phyloP scores from a whole-genome alignment of 805 yeast species.

The Schizosaccharomyces octosporus region DNA sequence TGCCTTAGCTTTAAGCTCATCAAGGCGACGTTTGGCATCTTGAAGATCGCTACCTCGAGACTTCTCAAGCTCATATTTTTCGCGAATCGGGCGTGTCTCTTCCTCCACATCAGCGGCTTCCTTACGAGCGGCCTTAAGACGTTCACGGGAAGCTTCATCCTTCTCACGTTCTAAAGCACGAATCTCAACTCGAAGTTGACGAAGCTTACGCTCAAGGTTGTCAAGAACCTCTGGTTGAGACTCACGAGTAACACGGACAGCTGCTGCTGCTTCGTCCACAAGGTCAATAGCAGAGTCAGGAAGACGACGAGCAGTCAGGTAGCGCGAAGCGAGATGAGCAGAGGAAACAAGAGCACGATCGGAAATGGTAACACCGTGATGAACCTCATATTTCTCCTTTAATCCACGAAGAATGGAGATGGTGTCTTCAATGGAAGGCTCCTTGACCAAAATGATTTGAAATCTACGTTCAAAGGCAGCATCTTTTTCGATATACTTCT shows the following conservation, averaged over 20 bases:
- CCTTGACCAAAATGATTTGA: slow-evolving; percentile 89
- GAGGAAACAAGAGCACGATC: slow-evolving; percentile 88
- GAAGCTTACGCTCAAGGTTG: slow-evolving; percentile 74
- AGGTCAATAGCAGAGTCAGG: slow-evolving; percentile 95
- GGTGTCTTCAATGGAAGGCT: slow-evolving; percentile 77
- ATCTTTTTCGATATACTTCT: slow-evolving; percentile 79
- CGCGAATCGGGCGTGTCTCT: slow-evolving; percentile 60
- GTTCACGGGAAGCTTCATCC: slow-evolving; percentile 56
- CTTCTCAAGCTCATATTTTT: slow-evolving; percentile 64
- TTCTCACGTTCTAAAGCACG: slow-evolving; percentile 83
- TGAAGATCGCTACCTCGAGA: slow-evolving; percentile 80
- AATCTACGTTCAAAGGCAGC: slow-evolving; percentile 97
- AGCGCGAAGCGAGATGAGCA: slow-evolving; percentile 81
- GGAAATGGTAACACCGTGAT: slow-evolving; percentile 88
- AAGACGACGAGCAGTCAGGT: slow-evolving; percentile 77
- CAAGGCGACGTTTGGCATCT: slow-evolving; percentile 64
- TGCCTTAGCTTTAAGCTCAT: slow-evolving; percentile 81
- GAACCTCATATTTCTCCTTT: slow-evolving; percentile 85
- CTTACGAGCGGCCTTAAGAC: slow-evolving; percentile 55
- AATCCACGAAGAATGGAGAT: slow-evolving; percentile 90
- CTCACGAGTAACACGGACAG: slow-evolving; percentile 94
- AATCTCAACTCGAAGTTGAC: slow-evolving; percentile 80
- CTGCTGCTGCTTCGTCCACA: slow-evolving; percentile 87
- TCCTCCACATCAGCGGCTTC: slow-evolving; percentile 67
- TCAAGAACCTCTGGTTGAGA: slow-evolving; percentile 94